Conservation (phyloP, 805 yeast genomes). For the Myxozyma neotropica region DNA sequence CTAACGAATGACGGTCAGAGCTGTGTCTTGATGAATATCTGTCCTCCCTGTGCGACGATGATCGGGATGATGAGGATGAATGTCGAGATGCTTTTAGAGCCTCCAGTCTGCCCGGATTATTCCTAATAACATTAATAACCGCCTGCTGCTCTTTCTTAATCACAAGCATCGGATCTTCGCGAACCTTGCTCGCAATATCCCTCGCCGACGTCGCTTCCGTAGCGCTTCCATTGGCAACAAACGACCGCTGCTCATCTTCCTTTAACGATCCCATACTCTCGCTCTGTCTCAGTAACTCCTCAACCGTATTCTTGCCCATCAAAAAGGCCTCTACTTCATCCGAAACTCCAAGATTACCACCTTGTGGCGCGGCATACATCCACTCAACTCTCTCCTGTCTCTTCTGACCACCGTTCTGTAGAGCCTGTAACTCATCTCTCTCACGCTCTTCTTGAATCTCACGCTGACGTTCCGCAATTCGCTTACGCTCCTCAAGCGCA, state of each 20-base stretch:
- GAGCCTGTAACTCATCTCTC: constrained; percentile 54
- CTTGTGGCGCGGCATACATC: constrained; percentile 73
- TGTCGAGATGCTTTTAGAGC: constrained; percentile 16
- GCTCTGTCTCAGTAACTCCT: constrained; percentile 42
- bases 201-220: constrained; percentile 28
- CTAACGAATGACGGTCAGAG: neutral
- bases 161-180: constrained; percentile 56
- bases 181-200: constrained; percentile 37
- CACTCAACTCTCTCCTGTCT: constrained; percentile 63
- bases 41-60: neutral
- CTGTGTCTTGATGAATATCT: too few relatives aligned
- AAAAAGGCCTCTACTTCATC: constrained; percentile 55
- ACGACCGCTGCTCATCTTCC: constrained; percentile 21
- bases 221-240: constrained; percentile 12
- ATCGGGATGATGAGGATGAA: neutral
- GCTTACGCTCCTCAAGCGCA: constrained; percentile 67
- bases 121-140: constrained; percentile 23
- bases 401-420: constrained; percentile 50
- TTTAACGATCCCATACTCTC: constrained; percentile 25
- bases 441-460: constrained; percentile 68
- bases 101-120: constrained; percentile 28
- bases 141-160: constrained; percentile 45
- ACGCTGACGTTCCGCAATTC: constrained; percentile 61
- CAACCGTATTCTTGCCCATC: constrained; percentile 55
- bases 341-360: constrained; percentile 35